phyloP scores from a whole-genome alignment of 2,329 filamentous ascomycete species.

The Helicocarpus griseus region DNA sequence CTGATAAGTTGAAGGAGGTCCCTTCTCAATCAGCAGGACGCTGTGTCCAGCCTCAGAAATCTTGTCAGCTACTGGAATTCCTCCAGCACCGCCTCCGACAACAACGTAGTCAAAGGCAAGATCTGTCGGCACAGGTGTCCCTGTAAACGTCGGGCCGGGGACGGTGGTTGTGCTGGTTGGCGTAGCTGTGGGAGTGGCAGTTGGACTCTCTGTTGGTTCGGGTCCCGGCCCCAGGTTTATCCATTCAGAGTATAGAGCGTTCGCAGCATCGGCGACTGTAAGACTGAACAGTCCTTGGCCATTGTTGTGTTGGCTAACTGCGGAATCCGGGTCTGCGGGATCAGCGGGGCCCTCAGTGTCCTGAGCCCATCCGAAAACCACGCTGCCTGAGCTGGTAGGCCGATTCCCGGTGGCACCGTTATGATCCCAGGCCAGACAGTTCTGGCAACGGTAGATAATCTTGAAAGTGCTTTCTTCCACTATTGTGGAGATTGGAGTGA shows the following conservation, averaged over 20 bases:
- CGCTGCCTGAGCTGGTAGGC: constrained; percentile 35
- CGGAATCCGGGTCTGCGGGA: constrained; percentile 36
- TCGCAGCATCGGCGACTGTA: constrained; percentile 34
- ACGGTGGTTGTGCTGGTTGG: neutral
- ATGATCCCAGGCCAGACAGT: constrained; percentile 47
- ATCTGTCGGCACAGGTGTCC: constrained; percentile 14
- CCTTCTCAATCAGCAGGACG: constrained; percentile 55
- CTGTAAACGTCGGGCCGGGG: constrained; percentile 11
- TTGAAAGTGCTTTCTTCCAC: constrained; percentile 51
- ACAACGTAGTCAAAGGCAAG: constrained; percentile 34
- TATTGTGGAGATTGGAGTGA: constrained; percentile 51
- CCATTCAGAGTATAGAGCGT: constrained; percentile 26
- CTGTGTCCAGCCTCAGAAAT: constrained; percentile 56
- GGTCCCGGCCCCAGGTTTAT: constrained; percentile 18
- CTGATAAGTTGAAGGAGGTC: constrained; percentile 52
- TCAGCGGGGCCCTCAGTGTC: constrained; percentile 31
- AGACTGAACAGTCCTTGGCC: constrained; percentile 46
- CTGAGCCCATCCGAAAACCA: constrained; percentile 50
- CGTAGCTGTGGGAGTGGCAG: constrained; percentile 15
- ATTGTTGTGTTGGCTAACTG: constrained; percentile 47
- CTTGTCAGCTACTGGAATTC: constrained; percentile 48
- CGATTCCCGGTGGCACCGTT: constrained; percentile 36
- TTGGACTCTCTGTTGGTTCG: constrained; percentile 15
- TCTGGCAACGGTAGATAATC: constrained; percentile 56
- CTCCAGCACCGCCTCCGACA: constrained; percentile 38